Percentiles rank a stretch among this genome's conserved stretches.
These are phyloP conservation scores for Podochytrium sp. DNA, from an alignment of 192 early-diverging fungal species.

Conservation along the genomic window DNA sequence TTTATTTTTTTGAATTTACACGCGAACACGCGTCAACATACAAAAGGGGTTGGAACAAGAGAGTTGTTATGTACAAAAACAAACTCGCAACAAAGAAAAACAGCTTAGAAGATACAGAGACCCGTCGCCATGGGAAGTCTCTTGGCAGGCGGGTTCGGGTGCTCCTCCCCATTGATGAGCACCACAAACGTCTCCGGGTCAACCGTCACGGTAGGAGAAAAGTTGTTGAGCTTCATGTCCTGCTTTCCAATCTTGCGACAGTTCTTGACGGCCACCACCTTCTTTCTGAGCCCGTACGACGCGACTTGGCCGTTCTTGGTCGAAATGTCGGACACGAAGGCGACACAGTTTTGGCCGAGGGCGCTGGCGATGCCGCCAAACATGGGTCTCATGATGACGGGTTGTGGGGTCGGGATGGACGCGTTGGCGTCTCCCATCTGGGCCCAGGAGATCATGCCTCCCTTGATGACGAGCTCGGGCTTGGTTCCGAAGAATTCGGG, in stretches of 20 bases:
- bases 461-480: conserved; percentile 85
- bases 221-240: conserved; percentile 86
- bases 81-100: too few species aligned
- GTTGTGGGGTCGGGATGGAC: conserved; percentile 94
- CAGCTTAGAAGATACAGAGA: conserved; percentile 9
- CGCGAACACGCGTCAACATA: too few species aligned
- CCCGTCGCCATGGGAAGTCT: not conserved
- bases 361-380: conserved; percentile 75
- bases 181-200: conserved; percentile 95
- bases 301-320: conserved; percentile 47
- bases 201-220: conserved; percentile 75
- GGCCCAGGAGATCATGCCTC: conserved; percentile 83
- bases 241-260: conserved; percentile 80
- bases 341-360: conserved; percentile 64
- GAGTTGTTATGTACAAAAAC: too few species aligned
- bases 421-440: conserved; percentile 95
- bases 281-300: conserved; percentile 72
- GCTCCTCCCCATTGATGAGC: conserved; percentile 68
- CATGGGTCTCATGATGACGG: conserved; percentile 83
- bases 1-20: too few species aligned
- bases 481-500: conserved; percentile 90
- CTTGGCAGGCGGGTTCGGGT: conserved; percentile 4
- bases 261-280: conserved; percentile 68
- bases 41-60: too few species aligned
- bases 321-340: conserved; percentile 83